These are phyloP conservation scores for Pistacia atlantica DNA, from an alignment of 345 rosid species.

Conservation along the genomic window DNA sequence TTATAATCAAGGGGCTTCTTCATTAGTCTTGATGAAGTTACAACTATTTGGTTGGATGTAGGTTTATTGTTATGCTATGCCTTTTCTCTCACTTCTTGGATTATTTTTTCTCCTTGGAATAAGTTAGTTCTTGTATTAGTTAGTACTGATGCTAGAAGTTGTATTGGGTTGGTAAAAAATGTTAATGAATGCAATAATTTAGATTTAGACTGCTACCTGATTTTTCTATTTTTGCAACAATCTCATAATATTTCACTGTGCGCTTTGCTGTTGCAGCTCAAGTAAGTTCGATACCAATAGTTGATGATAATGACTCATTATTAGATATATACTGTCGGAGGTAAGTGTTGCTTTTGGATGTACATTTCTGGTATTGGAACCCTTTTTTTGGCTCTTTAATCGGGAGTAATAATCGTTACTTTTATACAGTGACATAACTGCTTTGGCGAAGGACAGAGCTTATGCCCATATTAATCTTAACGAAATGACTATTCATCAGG, in stretches of 20 bases:
- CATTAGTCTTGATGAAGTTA: not conserved
- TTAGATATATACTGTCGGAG: slow-evolving; percentile 74
- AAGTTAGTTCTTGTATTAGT: not conserved
- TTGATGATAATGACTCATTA: slow-evolving; percentile 68
- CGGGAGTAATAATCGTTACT: slow-evolving; percentile 6
- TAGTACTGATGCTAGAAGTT: not conserved
- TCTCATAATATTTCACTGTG: slow-evolving; percentile 14
- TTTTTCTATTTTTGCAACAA: slow-evolving; percentile 1
- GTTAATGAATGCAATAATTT: not conserved
- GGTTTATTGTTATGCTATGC: not conserved
- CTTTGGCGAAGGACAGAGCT: slow-evolving; percentile 68
- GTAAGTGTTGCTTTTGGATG: slow-evolving; percentile 29
- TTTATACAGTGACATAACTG: slow-evolving; percentile 64
- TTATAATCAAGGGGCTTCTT: not conserved
- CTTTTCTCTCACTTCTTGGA: not conserved
- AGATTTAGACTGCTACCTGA: not conserved
- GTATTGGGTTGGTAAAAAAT: not conserved
- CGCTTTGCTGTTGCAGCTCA: slow-evolving; percentile 43
- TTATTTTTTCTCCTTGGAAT: not conserved
- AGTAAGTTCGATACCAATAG: slow-evolving; percentile 69
- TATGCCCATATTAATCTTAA: slow-evolving; percentile 57
- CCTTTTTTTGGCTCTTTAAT: not conserved
- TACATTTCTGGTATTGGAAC: not conserved
- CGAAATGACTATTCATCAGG: slow-evolving; percentile 60
- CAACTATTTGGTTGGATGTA: not conserved